Base-by-base conservation (phyloP, 768 basidiomycete species). In the Arthromyces matolae region DNA sequence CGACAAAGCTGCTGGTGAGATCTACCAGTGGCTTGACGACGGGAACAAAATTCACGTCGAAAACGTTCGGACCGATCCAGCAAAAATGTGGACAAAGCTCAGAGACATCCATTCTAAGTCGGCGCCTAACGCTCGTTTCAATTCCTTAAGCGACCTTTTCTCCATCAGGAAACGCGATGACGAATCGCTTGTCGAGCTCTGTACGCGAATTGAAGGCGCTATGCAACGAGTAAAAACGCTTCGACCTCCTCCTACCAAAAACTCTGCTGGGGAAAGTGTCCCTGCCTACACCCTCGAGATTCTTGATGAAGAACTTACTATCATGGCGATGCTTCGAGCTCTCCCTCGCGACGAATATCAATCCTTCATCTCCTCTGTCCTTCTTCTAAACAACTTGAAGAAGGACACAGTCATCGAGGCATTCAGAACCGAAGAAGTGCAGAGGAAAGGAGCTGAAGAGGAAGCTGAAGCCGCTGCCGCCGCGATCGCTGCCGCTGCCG, bases 301-400 rank as follows among this genome's bases (percentile, higher is more conserved):
- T 20, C 36, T 46, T 3, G 45, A 46, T 18, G 27, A 46, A 25
- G 45, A 46, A 31, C 23, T 46, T 9, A 18, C 45, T 5, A 46
- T 37, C 19, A 46, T 46, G 45, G 45, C 35, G 3, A 46, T 46
- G 45, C 25, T 46, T 16, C 35, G 36, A 3, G 45, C 25, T 7
- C 45, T 46, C n/a, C 45, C 45, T 14, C 23, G 27, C 25, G 25
- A 28, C n/a, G 45, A 46, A 9, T 37, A 46, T 14, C 18, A 14
- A 3, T 28, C 35, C 2, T 37, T 39, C 16, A 20, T 46, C 13
- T 29, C 27, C 1, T 38, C 45, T 3, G 8, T 39, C 22, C 45
- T 46, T 27, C 22, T 46, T 8, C 14, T 46, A 33, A 37, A 18
- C 23, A 37, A n/a, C 28, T 25, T 46, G 4, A 6, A 35, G 4